Conservation (phyloP, 495 filamentous ascomycete species). For the Penicillium soppii region DNA sequence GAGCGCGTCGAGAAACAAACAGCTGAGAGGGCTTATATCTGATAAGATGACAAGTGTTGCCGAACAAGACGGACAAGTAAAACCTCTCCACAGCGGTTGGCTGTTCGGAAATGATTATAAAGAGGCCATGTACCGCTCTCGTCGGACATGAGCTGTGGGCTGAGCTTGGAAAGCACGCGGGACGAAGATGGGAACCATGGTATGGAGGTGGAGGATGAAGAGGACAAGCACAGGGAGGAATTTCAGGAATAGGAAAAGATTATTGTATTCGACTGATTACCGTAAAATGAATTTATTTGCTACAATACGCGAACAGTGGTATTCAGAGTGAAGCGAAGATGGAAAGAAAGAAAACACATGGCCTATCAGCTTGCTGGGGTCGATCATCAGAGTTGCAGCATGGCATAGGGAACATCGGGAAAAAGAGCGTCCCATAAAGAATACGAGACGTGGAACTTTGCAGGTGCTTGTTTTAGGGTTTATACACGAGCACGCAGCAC, state of each 20-base stretch:
- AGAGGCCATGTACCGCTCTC: too few species aligned
- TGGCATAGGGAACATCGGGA: background rate
- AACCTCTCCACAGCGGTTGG: too few species aligned
- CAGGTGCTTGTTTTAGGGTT: background rate
- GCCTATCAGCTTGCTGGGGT: conserved; percentile 10
- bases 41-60: too few species aligned
- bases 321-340: conserved; percentile 12
- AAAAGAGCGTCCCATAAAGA: background rate
- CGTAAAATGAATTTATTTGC: conserved; percentile 3
- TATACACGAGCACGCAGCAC: conserved; percentile 4
- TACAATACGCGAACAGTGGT: conserved; percentile 18
- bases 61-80: too few species aligned
- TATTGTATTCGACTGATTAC: background rate
- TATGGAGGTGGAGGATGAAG: too few species aligned
- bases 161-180: too few species aligned
- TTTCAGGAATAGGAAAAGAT: background rate
- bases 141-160: too few species aligned
- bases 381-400: conserved; percentile 6
- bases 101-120: too few species aligned
- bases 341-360: background rate
- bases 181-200: too few species aligned
- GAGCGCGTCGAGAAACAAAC: too few species aligned
- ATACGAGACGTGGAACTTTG: conserved; percentile 1
- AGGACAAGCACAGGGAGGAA: too few species aligned
- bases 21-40: too few species aligned